Conservation (phyloP, 805 yeast genomes). For the Spathaspora boniae region DNA sequence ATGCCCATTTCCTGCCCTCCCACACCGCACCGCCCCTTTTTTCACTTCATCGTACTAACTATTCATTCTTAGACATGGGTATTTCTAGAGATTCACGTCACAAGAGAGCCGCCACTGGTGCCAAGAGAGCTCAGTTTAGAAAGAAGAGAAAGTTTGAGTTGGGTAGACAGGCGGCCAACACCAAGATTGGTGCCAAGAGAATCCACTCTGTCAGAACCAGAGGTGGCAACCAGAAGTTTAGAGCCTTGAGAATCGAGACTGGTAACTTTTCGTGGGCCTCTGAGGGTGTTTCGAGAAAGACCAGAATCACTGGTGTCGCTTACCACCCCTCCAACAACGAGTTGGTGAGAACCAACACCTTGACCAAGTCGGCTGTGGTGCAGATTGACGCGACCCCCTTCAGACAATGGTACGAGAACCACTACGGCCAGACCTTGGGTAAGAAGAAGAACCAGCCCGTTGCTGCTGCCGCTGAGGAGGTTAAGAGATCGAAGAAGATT, state of each 20-base stretch:
- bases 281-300: constrained; percentile 97
- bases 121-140: constrained; percentile 99
- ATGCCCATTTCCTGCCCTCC: too few relatives aligned
- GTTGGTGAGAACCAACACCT: constrained; percentile 99
- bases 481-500: constrained; percentile 69
- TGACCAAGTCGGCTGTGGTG: constrained; percentile 98
- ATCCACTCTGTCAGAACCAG: constrained; percentile 99
- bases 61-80: constrained; percentile 71
- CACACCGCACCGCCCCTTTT: too few relatives aligned
- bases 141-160: constrained; percentile 99
- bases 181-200: constrained; percentile 98
- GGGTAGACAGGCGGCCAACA: constrained; percentile 99
- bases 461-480: constrained; percentile 55
- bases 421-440: constrained; percentile 93
- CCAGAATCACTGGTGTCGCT: constrained; percentile 96
- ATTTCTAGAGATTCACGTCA: constrained; percentile 99
- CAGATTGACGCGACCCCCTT: constrained; percentile 99
- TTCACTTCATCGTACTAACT: constrained; percentile 14
- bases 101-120: constrained; percentile 99
- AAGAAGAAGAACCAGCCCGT: constrained; percentile 47
- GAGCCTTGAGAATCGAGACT: constrained; percentile 98
- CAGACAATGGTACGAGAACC: constrained; percentile 98
- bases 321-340: constrained; percentile 99
- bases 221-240: constrained; percentile 99
- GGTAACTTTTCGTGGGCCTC: constrained; percentile 99